phyloP scores from a whole-genome alignment of 306 rosid genomes.

The Trifolium fragiferum region DNA sequence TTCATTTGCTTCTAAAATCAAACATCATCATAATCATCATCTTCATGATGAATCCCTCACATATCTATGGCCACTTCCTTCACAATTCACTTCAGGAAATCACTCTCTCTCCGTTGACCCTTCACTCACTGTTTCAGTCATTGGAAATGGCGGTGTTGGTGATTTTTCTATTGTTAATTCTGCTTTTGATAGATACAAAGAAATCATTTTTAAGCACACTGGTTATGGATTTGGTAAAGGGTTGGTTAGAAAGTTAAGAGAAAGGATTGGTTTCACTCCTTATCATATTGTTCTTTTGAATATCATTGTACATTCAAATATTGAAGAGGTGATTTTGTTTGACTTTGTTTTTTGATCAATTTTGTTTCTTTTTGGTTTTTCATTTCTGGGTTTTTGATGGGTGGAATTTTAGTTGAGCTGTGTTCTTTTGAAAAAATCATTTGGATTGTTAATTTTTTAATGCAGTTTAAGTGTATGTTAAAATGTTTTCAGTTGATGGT shows the following conservation, averaged over 20 bases:
- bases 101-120: conserved; percentile 77
- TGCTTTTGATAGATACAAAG: conserved; percentile 79
- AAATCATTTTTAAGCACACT: conserved; percentile 67
- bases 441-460: no score
- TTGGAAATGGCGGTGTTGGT: conserved; percentile 54
- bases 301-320: conserved; percentile 57
- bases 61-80: conserved; percentile 87
- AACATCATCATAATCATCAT: background rate
- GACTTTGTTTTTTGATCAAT: background rate
- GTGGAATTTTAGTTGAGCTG: background rate
- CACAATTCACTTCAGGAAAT: conserved; percentile 64
- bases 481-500: no score
- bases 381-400: background rate
- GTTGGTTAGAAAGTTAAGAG: conserved; percentile 47
- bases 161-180: conserved; percentile 49
- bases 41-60: conserved; percentile 50
- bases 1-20: conserved; percentile 27
- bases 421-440: no score
- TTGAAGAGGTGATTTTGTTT: conserved; percentile 59
- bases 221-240: conserved; percentile 36
- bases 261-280: conserved; percentile 20
- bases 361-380: background rate
- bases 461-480: no score
- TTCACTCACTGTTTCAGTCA: conserved; percentile 53
- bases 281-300: conserved; percentile 61